Base-by-base conservation (phyloP, 176 grass and related monocot genomes). In the Triticum dicoccoides region DNA sequence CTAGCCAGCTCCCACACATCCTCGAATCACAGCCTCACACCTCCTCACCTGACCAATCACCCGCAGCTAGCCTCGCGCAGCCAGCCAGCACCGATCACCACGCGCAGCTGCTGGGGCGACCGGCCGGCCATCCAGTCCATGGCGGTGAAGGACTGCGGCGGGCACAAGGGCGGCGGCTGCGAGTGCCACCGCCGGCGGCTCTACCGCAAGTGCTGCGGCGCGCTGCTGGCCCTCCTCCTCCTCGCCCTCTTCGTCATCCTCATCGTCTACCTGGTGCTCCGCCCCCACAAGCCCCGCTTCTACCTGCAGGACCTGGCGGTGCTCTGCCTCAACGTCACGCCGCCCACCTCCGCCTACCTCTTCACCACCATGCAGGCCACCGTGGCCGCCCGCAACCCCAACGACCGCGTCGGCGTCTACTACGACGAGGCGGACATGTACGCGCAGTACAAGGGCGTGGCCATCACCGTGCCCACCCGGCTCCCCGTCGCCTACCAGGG, bases 231-330 rank as follows among this genome's bases (percentile, higher is more conserved):
- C 0, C 0, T 89, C 2, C 0, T 93, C 38, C 11, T 86, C 10
- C 45, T 93, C 0, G 5, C 51, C 4, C 62, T 87, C 62, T 83
- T 95, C 85, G 0, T 87, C 7, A 12, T 95, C 1, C 33, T 95
- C 1, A 3, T 95, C 54, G 70, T 92, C 3, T 95, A 73, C 85
- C 89, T 95, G 23, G 83, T 76, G 15, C 88, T 98, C 8, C 93
- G 86, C 1, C 91, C 93, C 0, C 85, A 94, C 29, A 98, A 90
- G 41, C 95, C 95, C 2, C 5, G 0, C 2, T 93, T 91, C 89
- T 92, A 95, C 91, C 95, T 98, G 32, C 93, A 95, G 76, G 91
- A 95, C 89, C 81, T 89, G 4, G 85, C 88, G 1, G 84, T 98
- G 85, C 72, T 88, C 34, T 90, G 90, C 89, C 88, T 98, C 34